Evolutionary conservation across 2,329 filamentous ascomycete genomes (phyloP), one percentile per base, ranked within the genome.

Genomic region (Penicillium sp.): DNA sequence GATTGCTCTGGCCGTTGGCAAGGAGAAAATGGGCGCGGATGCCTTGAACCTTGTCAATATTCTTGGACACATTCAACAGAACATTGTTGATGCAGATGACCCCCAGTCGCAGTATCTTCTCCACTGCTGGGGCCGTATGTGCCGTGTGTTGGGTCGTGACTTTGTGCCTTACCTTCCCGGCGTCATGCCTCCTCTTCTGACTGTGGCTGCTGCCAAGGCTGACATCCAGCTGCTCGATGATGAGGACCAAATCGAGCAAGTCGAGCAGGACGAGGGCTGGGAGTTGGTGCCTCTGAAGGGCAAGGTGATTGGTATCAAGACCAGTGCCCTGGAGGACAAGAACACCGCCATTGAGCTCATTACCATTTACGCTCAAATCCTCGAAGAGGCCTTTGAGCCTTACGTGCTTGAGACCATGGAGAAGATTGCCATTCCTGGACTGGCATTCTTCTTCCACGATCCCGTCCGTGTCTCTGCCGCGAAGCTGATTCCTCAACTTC

Each of bases 91-190:
- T 61, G 74, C 90, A 1, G 93, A 98, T 61, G 93, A 98, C 65
- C 93, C 93, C 35, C 93, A 98, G 70, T 87, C 90, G 12, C 91
- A 95, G 62, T 98, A 98, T 68, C 79, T 98, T 33, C 88, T 98
- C 72, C 93, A 98, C 76, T 98, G 93, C 74, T 98, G 93, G 93
- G 93, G 93, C 45, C 84, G 93, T 42, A 98, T 98, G 93, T 97
- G 91, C 72, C 85, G 93, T 56, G 91, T 98, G 28, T 80, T 98
- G 54, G 90, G 87, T 18, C 75, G 81, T 41, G 90, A 96, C 60
- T 98, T 98, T 70, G 77, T 97, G 9, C 90, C 90, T 12, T 98
- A 94, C 76, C 78, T 98, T 46, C 83, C 85, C 34, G 90, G 83
- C 43, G 93, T 98, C 53, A 97, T 98, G 83, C 91, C 91, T 5